These are phyloP conservation scores for Cynanchum wilfordii DNA, from an alignment of 257 asterid species.

Conservation along the genomic window DNA sequence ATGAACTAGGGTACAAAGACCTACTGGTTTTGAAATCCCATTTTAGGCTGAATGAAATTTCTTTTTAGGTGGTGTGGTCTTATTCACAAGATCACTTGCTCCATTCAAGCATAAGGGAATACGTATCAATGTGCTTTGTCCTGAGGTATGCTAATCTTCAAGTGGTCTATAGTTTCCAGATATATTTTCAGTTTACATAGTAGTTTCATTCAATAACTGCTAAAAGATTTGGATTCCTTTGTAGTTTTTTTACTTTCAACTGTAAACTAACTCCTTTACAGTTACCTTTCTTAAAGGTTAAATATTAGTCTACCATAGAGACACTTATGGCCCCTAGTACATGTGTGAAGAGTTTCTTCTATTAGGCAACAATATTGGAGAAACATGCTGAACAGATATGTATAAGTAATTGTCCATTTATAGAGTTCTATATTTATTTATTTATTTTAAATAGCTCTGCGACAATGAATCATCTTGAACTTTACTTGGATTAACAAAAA, in stretches of 20 bases:
- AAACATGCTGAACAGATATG: neutral
- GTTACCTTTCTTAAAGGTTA: neutral
- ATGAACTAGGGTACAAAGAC: neutral
- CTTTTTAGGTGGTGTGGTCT: constrained; percentile 73
- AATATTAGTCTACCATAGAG: neutral
- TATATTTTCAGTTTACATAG: neutral
- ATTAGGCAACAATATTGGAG: neutral
- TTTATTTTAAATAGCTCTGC: no score
- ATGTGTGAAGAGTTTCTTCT: neutral
- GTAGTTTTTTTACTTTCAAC: neutral
- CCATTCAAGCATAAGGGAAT: constrained; percentile 78
- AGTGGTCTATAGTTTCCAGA: neutral
- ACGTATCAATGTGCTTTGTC: constrained; percentile 92
- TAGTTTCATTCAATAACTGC: neutral
- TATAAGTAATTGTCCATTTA: neutral
- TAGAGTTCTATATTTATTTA: neutral
- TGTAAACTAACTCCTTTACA: neutral
- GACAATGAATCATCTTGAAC: neutral
- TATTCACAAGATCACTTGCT: constrained; percentile 80
- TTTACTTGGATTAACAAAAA: neutral
- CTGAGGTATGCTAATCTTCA: constrained; percentile 53
- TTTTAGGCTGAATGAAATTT: constrained; percentile 19
- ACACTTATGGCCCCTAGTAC: neutral
- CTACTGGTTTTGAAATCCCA: neutral
- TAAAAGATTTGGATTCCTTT: neutral